Percentiles rank a stretch among this genome's conserved stretches.
Conservation (phyloP, 1,284 basidiomycete species). For the Leccinum subrobustum region DNA sequence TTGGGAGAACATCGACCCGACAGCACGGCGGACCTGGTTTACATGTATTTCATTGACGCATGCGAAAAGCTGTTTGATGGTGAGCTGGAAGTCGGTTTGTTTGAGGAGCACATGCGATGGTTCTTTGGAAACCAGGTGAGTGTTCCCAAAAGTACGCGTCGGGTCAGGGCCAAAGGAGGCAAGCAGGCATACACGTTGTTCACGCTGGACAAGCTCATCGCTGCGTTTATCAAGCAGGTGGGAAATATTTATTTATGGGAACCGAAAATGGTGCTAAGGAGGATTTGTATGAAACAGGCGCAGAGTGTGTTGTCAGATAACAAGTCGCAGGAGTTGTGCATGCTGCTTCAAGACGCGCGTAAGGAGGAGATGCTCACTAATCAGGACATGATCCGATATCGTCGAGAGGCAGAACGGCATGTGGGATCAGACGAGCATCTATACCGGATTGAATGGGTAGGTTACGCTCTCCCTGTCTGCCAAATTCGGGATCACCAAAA, state of each 20-base stretch:
- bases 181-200: constrained; percentile 81
- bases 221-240: constrained; percentile 86
- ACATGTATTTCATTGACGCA: constrained; percentile 87
- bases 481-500: neutral
- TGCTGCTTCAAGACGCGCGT: constrained; percentile 55
- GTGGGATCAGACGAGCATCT: constrained; percentile 88
- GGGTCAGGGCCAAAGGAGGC: constrained; percentile 17
- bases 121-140: constrained; percentile 95
- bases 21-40: constrained; percentile 63
- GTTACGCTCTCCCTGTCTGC: constrained; percentile 26
- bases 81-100: constrained; percentile 86
- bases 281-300: constrained; percentile 48
- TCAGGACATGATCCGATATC: constrained; percentile 85
- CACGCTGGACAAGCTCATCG: constrained; percentile 90
- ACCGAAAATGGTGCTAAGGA: constrained; percentile 10
- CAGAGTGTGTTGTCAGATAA: constrained; percentile 79
- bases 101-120: constrained; percentile 94
- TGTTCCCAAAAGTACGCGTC: constrained; percentile 4
- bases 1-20: constrained; percentile 35
- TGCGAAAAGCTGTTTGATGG: constrained; percentile 93
- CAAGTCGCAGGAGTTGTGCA: constrained; percentile 74
- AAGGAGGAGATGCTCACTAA: constrained; percentile 54
- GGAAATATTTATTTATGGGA: constrained; percentile 5
- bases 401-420: constrained; percentile 86
- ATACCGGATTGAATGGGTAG: constrained; percentile 90